Conservation (phyloP, 1,139 yeast genomes). For the Hyphopichia wangnamkhiaoensis region DNA sequence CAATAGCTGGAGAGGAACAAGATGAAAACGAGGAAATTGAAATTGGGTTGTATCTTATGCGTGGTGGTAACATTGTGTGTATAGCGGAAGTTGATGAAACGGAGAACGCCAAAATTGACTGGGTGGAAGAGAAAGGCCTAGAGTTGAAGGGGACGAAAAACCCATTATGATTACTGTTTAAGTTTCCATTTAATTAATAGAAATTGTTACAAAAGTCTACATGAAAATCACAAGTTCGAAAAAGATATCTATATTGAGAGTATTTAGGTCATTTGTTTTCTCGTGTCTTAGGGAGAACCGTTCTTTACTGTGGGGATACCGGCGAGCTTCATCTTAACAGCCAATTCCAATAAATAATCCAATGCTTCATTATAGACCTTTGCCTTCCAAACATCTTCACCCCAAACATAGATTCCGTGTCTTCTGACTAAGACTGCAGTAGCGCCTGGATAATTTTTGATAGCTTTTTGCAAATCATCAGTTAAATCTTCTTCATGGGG, state of each 20-base stretch:
- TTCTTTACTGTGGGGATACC: constrained; percentile 44
- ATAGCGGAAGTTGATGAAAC: constrained; percentile 67
- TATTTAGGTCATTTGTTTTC: no score
- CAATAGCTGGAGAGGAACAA: constrained; percentile 49
- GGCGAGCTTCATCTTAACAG: constrained; percentile 71
- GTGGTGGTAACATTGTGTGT: constrained; percentile 83
- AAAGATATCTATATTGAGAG: no score
- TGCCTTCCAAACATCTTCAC: constrained; percentile 89
- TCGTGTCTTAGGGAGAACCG: no score
- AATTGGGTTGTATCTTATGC: constrained; percentile 65
- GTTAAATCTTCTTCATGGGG: constrained; percentile 86
- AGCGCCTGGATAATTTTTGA: constrained; percentile 68
- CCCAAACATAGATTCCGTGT: constrained; percentile 97
- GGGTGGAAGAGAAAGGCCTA: constrained; percentile 51
- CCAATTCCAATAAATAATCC: constrained; percentile 83
- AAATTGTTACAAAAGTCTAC: no score
- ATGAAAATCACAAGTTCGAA: no score
- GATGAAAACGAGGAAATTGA: constrained; percentile 50
- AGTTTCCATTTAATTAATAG: no score
- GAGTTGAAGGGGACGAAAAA: constrained; percentile 44
- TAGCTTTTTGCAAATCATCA: constrained; percentile 64
- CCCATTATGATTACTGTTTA: constrained; percentile 36
- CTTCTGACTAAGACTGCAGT: constrained; percentile 88
- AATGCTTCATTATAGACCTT: constrained; percentile 91
- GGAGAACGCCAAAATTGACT: constrained; percentile 50